Base-by-base conservation (phyloP, 164 flowering plant species). In the Berberis vulgaris region DNA sequence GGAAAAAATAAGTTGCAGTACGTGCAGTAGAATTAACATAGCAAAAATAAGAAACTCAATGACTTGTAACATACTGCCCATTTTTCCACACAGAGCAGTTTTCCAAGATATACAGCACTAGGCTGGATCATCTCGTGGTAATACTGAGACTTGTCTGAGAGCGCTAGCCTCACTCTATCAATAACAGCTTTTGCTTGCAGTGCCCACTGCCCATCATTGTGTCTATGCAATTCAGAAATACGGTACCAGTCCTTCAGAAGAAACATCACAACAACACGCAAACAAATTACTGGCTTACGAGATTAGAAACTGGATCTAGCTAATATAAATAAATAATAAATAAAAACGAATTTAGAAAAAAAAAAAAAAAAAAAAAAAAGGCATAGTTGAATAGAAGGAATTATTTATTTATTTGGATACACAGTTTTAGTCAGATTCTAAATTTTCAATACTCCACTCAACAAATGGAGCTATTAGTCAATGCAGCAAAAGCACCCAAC, bases 71-170 rank as follows among this genome's bases (percentile, higher is more conserved):
- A 46, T 70, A 74, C 77, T 9, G 69, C 71, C 74, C 77, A 74
- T 64, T 70, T 74, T 63, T 74, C 71, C 46, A 74, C 74, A n/a
- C 67, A 49, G 43, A 74, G 77, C 66, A 67, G 3, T 12, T 59
- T 43, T 41, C 77, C 77, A 70, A 74, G 77, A 71, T 70, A 74
- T 40, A 67, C 49, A 54, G 74, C 74, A 60, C 74, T 74, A 9
- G 77, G 74, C 54, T 74, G 77, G 57, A 70, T 45, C 63, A 60
- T 64, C 43, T 63, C 66, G 26, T 67, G 71, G 74, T 74, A 70
- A 47, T 64, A 59, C 49, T 70, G 65, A 59, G 77, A 67, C 63
- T 45, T 70, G 45, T 70, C 71, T 60, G 63, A 26, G 41, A 74
- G 73, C 45, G 57, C 59, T 54, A 74, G 45, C 55, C 69, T 60